Evolutionary conservation across 768 basidiomycete species (phyloP).

Genomic region (Lactarius sanguifluus): DNA sequence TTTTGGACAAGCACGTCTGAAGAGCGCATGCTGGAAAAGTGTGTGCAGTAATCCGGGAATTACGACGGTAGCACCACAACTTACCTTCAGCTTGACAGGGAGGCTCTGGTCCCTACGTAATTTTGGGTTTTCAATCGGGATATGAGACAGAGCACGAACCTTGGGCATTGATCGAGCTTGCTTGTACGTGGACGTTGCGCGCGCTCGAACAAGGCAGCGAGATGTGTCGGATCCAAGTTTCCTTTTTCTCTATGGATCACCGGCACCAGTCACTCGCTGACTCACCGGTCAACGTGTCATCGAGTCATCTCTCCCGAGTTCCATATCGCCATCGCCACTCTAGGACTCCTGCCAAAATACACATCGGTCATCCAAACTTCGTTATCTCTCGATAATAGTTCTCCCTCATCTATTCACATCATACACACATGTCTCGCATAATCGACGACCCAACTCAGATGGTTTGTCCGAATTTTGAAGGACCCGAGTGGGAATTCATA

Average conservation of each 20-base stretch:
- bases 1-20: slow-evolving; percentile 59
- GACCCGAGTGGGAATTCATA: neutral
- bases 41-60: neutral
- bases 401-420: no score
- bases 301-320: no score
- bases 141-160: slow-evolving; percentile 14
- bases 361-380: no score
- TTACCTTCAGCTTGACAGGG: slow-evolving; percentile 29
- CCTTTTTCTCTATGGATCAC: no score
- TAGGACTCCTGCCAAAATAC: no score
- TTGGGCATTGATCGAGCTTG: neutral
- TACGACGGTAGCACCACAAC: neutral
- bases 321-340: no score
- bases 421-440: neutral
- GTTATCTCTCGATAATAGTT: no score
- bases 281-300: no score
- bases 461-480: neutral
- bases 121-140: neutral
- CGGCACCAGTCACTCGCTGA: no score
- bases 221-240: no score
- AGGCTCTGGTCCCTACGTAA: slow-evolving; percentile 12
- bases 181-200: neutral
- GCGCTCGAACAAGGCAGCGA: neutral
- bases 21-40: slow-evolving; percentile 55
- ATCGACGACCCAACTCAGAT: neutral